Percentiles rank a stretch among this genome's conserved stretches.
phyloP scores from a whole-genome alignment of 805 yeast genomes.

The Aciculoconidium aculeatum region DNA sequence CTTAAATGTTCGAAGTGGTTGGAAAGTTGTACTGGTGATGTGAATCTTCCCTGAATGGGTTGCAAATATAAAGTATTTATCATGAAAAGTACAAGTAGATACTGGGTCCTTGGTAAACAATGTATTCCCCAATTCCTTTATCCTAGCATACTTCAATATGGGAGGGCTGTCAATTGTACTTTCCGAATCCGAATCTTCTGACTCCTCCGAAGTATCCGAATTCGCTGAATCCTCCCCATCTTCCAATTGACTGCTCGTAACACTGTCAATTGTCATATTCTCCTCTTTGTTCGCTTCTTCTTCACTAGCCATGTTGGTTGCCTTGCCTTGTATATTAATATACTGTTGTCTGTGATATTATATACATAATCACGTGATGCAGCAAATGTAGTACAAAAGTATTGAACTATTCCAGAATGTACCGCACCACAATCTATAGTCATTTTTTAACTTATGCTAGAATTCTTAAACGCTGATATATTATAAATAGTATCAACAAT shows the following conservation, averaged over 20 bases:
- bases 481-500: too few species aligned
- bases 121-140: conserved; percentile 22
- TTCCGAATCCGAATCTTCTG: conserved; percentile 42
- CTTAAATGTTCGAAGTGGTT: conserved; percentile 63
- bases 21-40: conserved; percentile 54
- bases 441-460: too few species aligned
- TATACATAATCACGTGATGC: too few species aligned
- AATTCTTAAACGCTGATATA: too few species aligned
- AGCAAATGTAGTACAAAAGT: too few species aligned
- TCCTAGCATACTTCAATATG: conserved; percentile 63
- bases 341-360: too few species aligned
- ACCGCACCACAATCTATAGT: too few species aligned
- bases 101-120: conserved; percentile 75
- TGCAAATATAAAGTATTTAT: conserved; percentile 66
- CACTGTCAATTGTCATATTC: conserved; percentile 20
- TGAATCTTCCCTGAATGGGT: conserved; percentile 85
- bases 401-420: too few species aligned
- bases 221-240: too few species aligned
- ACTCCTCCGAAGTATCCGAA: conserved; percentile 31
- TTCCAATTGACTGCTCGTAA: neutral
- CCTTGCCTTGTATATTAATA: too few species aligned
- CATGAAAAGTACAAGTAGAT: conserved; percentile 60
- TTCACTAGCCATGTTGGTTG: too few species aligned
- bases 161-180: conserved; percentile 77
- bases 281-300: conserved; percentile 23